These are phyloP conservation scores for Kitagawia praeruptora DNA, from an alignment of 129 eudicot species.

Conservation along the genomic window DNA sequence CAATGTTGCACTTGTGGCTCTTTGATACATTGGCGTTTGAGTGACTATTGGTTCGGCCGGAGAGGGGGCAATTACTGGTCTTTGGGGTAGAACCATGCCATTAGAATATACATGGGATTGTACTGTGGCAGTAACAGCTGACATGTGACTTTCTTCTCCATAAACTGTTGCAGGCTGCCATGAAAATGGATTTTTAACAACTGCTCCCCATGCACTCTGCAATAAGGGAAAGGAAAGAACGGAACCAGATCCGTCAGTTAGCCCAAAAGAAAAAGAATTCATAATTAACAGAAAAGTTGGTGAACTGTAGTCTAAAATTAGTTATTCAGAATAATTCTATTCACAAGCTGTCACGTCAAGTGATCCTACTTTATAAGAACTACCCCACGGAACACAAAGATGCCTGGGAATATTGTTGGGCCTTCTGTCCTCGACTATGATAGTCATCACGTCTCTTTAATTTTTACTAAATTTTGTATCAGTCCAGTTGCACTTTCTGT, in stretches of 20 bases:
- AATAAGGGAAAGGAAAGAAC: constrained; percentile 14
- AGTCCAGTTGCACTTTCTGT: neutral
- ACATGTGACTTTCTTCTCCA: constrained; percentile 25
- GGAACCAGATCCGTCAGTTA: constrained; percentile 1
- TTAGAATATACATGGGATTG: constrained; percentile 12
- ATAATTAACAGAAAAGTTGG: neutral
- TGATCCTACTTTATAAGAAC: neutral
- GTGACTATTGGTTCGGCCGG: constrained; percentile 8
- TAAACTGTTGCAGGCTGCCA: constrained; percentile 33
- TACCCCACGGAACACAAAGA: neutral
- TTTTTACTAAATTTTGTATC: neutral
- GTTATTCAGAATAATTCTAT: neutral
- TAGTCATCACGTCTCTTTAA: neutral
- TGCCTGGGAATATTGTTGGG: neutral
- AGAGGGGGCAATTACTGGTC: constrained; percentile 10
- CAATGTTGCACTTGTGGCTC: neutral
- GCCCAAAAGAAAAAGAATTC: neutral
- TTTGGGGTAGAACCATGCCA: neutral
- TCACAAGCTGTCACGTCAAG: neutral
- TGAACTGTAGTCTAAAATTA: neutral
- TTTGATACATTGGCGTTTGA: constrained; percentile 14
- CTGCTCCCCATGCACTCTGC: constrained; percentile 69
- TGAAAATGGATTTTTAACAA: constrained; percentile 50
- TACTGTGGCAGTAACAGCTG: constrained; percentile 12
- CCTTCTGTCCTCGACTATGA: neutral